Conservation (phyloP, 2,329 filamentous ascomycete genomes). For the Diatrype stigma region DNA sequence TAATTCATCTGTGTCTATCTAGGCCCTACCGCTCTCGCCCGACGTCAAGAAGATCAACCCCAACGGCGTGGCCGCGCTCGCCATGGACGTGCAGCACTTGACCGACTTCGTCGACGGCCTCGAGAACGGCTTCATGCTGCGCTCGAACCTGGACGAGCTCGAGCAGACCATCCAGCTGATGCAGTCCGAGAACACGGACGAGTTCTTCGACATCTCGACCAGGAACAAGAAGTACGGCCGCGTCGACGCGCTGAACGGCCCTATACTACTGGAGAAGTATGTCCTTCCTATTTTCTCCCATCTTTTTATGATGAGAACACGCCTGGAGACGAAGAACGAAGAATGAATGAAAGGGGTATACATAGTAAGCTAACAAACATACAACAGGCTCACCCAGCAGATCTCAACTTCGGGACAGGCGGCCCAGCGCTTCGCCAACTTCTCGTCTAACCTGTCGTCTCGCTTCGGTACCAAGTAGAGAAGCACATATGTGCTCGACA, state of each 20-base stretch:
- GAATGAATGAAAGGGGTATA: not conserved
- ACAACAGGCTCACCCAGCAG: constrained; percentile 57
- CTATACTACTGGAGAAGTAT: constrained; percentile 86
- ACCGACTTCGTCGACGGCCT: constrained; percentile 82
- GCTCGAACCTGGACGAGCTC: constrained; percentile 86
- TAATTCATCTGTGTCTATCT: not conserved
- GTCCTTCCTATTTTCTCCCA: constrained; percentile 15
- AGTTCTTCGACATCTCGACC: constrained; percentile 90
- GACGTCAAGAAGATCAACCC: constrained; percentile 84
- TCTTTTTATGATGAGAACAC: constrained; percentile 2
- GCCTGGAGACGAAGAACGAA: no score
- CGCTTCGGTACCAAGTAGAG: constrained; percentile 58
- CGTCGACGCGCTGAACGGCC: constrained; percentile 87
- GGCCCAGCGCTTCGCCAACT: constrained; percentile 63
- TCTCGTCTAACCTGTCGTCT: constrained; percentile 71
- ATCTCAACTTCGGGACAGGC: constrained; percentile 55
- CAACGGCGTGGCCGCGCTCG: constrained; percentile 75
- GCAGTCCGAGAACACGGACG: constrained; percentile 84
- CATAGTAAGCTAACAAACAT: constrained; percentile 18
- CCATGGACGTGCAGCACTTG: constrained; percentile 79
- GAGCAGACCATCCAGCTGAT: constrained; percentile 89
- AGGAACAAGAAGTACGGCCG: constrained; percentile 91
- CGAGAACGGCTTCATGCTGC: constrained; percentile 77
- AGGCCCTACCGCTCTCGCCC: constrained; percentile 72
- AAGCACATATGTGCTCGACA: constrained; percentile 15